Evolutionary conservation across 2,329 filamentous ascomycete genomes (phyloP), one percentile per base, ranked within the genome.

Genomic region (Arthrobotrys musiformis): DNA sequence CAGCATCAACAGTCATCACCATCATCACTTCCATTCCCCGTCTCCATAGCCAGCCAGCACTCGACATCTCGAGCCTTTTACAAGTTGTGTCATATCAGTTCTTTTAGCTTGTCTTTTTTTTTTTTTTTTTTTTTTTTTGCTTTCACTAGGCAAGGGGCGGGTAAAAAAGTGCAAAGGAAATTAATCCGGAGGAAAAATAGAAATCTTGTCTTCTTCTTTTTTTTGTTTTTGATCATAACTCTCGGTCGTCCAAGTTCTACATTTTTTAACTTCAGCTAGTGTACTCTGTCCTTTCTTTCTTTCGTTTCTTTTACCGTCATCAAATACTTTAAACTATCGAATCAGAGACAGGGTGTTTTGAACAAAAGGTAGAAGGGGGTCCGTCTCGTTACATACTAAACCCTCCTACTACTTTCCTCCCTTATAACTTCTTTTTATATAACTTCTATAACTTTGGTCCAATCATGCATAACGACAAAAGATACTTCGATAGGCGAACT

Each of bases 31-130:
- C 30, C 24, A 28, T 52, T 28, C 9, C 8, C 48, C 19, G 48
- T 46, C 50, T 40, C 52, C 46, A 30, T n/a, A n/a, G n/a, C n/a
- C n/a, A n/a, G n/a, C 11, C 54, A 19, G 19, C 19, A 48, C 44
- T 26, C 44, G 28, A 46, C 15, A 70, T 35, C 40, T 52, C 30
- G 44, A 50, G 44, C 67, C 62, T 52, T 9, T 37, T 35, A 37
- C 9, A 15, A 24, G 19, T 64, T 33, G 15, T 46, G n/a, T 46
- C 42, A 22, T 50, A 33, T 42, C 15, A 19, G 15, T 33, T 56
- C n/a, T 28, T 17, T 22, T 13, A 19, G n/a, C 30, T 67, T 9
- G n/a, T 42, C 13, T n/a, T 54, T 44, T 22, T 64, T 42, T 28
- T 37, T 26, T 42, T 66, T 50, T 40, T n/a, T 26, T 66, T 22